A percentile compares a stretch with the other conserved stretches of the same genome.
Conservation (phyloP, 1,139 yeast genomes). For the Taphrina wiesneri region DNA sequence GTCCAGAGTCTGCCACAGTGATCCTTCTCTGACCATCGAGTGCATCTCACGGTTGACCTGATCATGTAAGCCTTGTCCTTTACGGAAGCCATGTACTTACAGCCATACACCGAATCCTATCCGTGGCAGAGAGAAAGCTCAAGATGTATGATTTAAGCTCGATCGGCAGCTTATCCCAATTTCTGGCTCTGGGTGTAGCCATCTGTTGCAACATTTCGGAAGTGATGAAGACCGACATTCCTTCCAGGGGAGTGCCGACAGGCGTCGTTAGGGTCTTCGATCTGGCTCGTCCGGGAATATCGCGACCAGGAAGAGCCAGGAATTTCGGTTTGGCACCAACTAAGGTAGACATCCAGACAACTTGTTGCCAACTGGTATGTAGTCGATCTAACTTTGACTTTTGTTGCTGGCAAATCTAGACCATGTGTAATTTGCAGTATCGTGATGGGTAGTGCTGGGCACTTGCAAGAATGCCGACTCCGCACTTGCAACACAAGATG, state of each 20-base stretch:
- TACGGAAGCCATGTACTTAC: conserved; percentile 16
- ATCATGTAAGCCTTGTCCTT: background rate
- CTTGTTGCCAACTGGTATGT: no score
- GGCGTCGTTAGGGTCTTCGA: conserved; percentile 28
- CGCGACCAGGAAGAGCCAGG: background rate
- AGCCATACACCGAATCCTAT: conserved; percentile 18
- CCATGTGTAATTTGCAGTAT: no score
- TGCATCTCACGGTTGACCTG: conserved; percentile 14
- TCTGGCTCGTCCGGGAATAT: background rate
- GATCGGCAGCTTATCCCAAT: conserved; percentile 40
- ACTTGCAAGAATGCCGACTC: no score
- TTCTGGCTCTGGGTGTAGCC: conserved; percentile 42
- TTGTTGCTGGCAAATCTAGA: no score
- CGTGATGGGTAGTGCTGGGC: no score
- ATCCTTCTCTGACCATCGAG: conserved; percentile 36
- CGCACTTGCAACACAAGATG: no score
- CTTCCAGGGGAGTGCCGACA: conserved; percentile 19
- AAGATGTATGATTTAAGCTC: conserved; percentile 34
- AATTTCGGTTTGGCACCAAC: background rate
- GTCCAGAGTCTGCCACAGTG: conserved; percentile 38
- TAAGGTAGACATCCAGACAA: background rate
- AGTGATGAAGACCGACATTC: conserved; percentile 7
- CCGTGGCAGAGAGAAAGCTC: conserved; percentile 26
- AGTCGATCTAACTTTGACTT: no score
- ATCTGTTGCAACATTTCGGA: background rate